Conservation (phyloP, 2,329 filamentous ascomycete species). For the Aaosphaeria arxii region DNA sequence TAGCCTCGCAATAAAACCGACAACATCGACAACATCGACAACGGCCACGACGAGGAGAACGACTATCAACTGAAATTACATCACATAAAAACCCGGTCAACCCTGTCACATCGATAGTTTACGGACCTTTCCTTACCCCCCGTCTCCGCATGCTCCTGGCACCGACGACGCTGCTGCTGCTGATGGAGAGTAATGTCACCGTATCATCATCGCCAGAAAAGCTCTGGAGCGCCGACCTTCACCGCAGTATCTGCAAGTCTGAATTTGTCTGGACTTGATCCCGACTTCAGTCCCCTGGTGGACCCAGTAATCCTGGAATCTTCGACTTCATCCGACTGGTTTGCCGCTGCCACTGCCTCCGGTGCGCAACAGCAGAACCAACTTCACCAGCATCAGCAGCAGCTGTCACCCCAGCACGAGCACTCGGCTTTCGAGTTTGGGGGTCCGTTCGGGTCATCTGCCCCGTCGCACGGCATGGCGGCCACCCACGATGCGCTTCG, state of each 20-base stretch:
- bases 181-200: conserved; percentile 38
- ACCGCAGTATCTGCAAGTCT: conserved; percentile 33
- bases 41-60: background rate
- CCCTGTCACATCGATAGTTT: background rate
- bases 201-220: conserved; percentile 23
- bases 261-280: conserved; percentile 42
- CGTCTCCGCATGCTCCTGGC: conserved; percentile 3
- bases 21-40: background rate
- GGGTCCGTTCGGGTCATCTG: background rate
- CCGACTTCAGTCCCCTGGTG: conserved; percentile 23
- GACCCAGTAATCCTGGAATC: conserved; percentile 23
- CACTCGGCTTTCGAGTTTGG: conserved; percentile 6
- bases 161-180: conserved; percentile 11
- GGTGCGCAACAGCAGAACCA: background rate
- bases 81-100: too few species aligned
- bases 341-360: conserved; percentile 7
- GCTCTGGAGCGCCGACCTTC: conserved; percentile 37
- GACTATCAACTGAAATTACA: too few species aligned
- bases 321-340: conserved; percentile 12
- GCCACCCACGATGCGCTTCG: conserved; percentile 7
- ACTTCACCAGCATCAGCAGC: background rate
- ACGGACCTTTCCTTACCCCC: background rate
- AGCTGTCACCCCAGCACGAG: conserved; percentile 7
- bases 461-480: conserved; percentile 10
- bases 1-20: background rate